Evolutionary conservation across 306 rosid species (phyloP), one percentile per base, ranked within the genome.

Genomic region (Comarum palustre): DNA sequence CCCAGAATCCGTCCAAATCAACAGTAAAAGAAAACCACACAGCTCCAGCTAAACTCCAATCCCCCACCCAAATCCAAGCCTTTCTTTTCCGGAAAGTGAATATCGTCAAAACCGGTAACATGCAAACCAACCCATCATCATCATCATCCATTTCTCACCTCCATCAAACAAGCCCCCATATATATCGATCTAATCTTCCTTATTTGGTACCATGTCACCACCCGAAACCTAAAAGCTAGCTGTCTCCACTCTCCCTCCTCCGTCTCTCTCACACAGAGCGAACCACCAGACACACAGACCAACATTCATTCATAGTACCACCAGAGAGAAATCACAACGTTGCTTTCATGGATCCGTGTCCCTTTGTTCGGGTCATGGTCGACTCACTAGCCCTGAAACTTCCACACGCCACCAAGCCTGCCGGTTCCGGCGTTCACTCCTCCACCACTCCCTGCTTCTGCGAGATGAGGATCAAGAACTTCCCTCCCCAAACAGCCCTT

Each of bases 361-460:
- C 92, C 0, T 94, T 89, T 59, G 86, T 90, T n/a, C 86, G 96
- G 3, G 77, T 93, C 11, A 85, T 73, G 51, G 74, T 94, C 6
- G 95, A 89, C 0, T 88, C 97, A 0, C 57, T 94, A 3, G 84
- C 97, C 31, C 83, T 94, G 0, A 86, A 84, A 62, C 96, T 94
- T 57, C 97, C 97, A 0, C 72, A 76, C 8, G 73, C 84, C 10
- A 78, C 96, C 32, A 77, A 69, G 50, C 84, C 89, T 0, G 77
- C 94, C 9, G 72, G 85, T 0, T 63, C 92, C 0, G 91, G 92
- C 1, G 84, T 94, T 22, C 96, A 94, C 82, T 90, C 98, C 0
- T 91, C 98, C 2, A 68, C 97, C 47, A 86, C 95, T 0, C 98
- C 98, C 0, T 94, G 98, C 63, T 94, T 89, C 82, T 91, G 95